These are phyloP conservation scores for Phytophthora tubulina DNA, from an alignment of 352 stramenopile genomes.

Conservation along the genomic window DNA sequence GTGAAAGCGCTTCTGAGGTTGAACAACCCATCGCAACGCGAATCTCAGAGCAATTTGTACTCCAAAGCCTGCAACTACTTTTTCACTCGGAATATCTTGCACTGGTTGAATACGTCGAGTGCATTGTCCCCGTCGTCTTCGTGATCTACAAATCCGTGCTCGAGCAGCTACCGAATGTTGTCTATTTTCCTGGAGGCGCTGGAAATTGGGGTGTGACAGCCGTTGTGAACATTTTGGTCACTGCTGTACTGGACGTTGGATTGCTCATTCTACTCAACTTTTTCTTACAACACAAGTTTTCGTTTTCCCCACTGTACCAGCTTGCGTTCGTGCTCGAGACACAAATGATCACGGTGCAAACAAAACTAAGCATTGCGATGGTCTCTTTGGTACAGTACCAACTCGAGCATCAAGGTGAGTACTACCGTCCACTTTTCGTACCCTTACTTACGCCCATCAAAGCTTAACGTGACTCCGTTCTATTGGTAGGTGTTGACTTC, in stretches of 20 bases:
- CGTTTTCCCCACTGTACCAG: constrained; percentile 8
- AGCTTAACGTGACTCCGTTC: background rate
- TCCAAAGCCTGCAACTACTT: constrained; percentile 29
- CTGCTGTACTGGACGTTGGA: background rate
- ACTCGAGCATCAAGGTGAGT: constrained; percentile 5
- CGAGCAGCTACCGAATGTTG: constrained; percentile 37
- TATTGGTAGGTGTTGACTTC: background rate
- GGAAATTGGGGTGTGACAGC: background rate
- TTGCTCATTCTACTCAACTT: background rate
- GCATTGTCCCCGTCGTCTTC: constrained; percentile 40
- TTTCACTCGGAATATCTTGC: constrained; percentile 42
- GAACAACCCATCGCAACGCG: no score
- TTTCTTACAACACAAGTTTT: constrained; percentile 4
- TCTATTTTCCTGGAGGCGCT: constrained; percentile 36
- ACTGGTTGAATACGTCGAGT: constrained; percentile 51
- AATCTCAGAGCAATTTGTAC: no score
- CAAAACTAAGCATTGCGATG: constrained; percentile 1
- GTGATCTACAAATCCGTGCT: constrained; percentile 40
- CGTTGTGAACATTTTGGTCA: background rate
- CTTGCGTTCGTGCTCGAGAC: constrained; percentile 17
- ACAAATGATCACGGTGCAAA: constrained; percentile 7
- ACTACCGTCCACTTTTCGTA: background rate
- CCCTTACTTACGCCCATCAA: no score
- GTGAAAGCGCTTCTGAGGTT: no score
- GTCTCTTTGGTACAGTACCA: constrained; percentile 6